Percentiles rank a stretch among this genome's conserved stretches.
Conservation (phyloP, 306 rosid genomes). For the Prinsepia uniflora region DNA sequence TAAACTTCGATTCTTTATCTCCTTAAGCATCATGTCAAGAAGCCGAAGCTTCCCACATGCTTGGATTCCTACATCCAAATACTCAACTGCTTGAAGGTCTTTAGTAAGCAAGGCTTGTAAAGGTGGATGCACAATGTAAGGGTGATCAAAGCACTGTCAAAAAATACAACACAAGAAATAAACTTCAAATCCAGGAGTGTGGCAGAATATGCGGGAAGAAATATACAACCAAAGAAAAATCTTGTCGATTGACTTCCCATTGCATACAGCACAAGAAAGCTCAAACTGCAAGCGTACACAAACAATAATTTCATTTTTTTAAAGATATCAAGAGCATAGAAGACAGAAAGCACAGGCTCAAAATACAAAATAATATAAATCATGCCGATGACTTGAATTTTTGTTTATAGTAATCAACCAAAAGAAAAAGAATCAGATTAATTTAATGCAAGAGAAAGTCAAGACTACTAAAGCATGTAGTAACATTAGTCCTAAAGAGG, state of each 20-base stretch:
- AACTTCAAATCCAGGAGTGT: neutral
- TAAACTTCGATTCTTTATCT: conserved; percentile 51
- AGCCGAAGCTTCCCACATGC: conserved; percentile 87
- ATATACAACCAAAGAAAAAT: neutral
- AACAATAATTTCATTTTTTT: neutral
- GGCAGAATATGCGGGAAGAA: neutral
- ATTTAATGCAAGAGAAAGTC: neutral
- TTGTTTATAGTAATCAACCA: neutral
- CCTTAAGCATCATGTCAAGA: conserved; percentile 80
- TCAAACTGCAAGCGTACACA: conserved; percentile 8
- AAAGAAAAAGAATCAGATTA: neutral
- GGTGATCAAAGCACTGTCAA: conserved; percentile 87
- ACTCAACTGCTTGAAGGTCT: conserved; percentile 42
- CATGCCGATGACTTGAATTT: too few relatives aligned
- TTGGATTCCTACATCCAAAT: conserved; percentile 58
- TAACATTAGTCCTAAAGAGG: too few relatives aligned
- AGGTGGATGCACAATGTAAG: conserved; percentile 50
- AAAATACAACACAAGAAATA: conserved; percentile 14
- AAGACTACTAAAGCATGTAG: neutral
- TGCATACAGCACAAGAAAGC: neutral
- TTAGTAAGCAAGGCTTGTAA: conserved; percentile 35
- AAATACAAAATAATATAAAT: neutral
- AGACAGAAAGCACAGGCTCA: neutral
- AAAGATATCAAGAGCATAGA: neutral
- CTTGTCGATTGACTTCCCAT: neutral